These are phyloP conservation scores for Trametes maxima DNA, from an alignment of 768 basidiomycete genomes.

Conservation along the genomic window DNA sequence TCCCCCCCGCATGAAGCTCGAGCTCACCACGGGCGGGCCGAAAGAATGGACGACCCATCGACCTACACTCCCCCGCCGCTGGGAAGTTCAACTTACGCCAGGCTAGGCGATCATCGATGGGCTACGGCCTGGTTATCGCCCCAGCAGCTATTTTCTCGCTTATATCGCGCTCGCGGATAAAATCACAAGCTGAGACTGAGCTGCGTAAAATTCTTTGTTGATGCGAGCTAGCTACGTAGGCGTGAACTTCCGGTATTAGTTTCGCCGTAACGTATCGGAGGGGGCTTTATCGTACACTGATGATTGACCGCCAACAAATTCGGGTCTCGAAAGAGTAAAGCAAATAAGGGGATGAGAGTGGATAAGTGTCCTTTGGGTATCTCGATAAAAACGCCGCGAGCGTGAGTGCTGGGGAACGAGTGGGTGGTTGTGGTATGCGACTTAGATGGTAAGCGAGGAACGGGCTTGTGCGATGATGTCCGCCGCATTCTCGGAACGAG, in stretches of 20 bases:
- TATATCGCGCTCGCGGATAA: neutral
- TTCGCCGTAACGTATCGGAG: neutral
- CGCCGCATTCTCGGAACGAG: slow-evolving; percentile 35
- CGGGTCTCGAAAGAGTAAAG: neutral
- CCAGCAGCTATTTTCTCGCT: no score
- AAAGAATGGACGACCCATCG: no score
- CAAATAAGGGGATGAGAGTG: neutral
- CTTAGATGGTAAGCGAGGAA: slow-evolving; percentile 8
- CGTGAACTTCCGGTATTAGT: neutral
- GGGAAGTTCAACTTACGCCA: neutral
- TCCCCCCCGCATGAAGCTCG: no score
- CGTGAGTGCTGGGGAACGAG: neutral
- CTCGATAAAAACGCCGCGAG: neutral
- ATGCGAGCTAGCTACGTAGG: neutral
- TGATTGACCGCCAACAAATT: neutral
- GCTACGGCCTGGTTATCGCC: no score
- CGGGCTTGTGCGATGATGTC: slow-evolving; percentile 25
- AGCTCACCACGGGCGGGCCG: no score
- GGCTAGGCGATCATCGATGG: neutral
- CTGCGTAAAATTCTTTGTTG: neutral
- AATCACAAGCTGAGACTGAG: neutral
- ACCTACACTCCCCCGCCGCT: no score
- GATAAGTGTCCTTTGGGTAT: no score
- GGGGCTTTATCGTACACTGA: neutral
- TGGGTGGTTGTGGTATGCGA: neutral